Percentiles rank a stretch among this genome's conserved stretches.
phyloP scores from a whole-genome alignment of 805 yeast species.

The Yamadazyma takamatsuzukensis region DNA sequence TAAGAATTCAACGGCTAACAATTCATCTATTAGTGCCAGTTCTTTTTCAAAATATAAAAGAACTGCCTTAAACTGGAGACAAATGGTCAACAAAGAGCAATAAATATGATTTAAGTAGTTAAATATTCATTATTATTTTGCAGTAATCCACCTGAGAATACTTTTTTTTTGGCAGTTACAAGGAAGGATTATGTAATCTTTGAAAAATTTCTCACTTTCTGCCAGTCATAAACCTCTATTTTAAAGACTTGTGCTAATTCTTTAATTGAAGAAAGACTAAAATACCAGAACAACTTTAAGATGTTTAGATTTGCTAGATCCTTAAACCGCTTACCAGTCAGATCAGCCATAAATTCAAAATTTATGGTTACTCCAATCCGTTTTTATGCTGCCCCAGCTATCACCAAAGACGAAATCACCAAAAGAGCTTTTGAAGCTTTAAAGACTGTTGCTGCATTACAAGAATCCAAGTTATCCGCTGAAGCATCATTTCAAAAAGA shows the following conservation, averaged over 20 bases:
- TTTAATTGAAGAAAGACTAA: too few species aligned
- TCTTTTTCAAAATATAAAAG: constrained; percentile 16
- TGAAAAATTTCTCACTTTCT: too few species aligned
- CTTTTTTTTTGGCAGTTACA: too few species aligned
- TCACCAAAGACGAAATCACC: constrained; percentile 76
- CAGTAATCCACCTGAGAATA: too few species aligned
- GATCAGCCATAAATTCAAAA: too few species aligned
- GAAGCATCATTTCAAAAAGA: constrained; percentile 62
- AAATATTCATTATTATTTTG: too few species aligned
- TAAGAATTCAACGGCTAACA: constrained; percentile 7
- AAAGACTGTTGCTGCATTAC: constrained; percentile 48
- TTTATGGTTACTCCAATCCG: constrained; percentile 35
- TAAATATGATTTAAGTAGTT: too few species aligned
- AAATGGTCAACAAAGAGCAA: constrained; percentile 12
- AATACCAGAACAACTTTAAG: too few species aligned
- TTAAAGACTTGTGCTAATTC: too few species aligned
- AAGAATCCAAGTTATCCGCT: constrained; percentile 39
- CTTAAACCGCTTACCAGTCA: too few species aligned
- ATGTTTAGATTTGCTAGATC: constrained; percentile 60
- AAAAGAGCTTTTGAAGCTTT: constrained; percentile 79
- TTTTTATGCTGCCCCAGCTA: constrained; percentile 60
- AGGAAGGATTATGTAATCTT: too few species aligned
- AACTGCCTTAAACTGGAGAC: constrained; percentile 39
- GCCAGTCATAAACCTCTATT: too few species aligned
- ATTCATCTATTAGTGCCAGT: constrained; percentile 4